These are phyloP conservation scores for Betula pendula DNA, from an alignment of 306 rosid genomes.

Conservation along the genomic window DNA sequence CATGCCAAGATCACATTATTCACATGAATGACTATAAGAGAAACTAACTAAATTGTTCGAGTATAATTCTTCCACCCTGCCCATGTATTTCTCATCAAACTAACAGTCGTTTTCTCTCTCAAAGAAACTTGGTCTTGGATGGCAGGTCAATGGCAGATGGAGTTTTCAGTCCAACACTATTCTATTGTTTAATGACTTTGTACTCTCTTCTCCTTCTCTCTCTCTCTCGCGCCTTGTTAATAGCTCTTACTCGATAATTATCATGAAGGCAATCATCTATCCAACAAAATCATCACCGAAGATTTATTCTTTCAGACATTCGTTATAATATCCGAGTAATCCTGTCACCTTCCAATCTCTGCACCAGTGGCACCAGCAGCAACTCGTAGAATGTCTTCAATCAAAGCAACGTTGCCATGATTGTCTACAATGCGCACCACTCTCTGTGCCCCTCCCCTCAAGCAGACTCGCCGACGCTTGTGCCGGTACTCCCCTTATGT, in stretches of 20 bases:
- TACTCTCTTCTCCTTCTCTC: neutral
- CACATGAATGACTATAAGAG: neutral
- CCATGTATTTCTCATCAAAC: neutral
- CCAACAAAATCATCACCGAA: slow-evolving; percentile 34
- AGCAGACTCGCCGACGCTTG: slow-evolving; percentile 46
- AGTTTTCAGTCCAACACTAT: too few relatives aligned
- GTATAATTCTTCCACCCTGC: neutral
- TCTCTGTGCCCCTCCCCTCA: slow-evolving; percentile 53
- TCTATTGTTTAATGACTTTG: neutral
- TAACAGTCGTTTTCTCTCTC: too few relatives aligned
- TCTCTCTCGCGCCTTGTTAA: neutral
- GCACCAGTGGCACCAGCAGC: slow-evolving; percentile 63
- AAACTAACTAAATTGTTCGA: neutral
- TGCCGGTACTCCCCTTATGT: slow-evolving; percentile 63
- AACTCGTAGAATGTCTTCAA: slow-evolving; percentile 61
- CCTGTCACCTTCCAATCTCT: slow-evolving; percentile 66
- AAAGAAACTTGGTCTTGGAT: neutral
- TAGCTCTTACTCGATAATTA: neutral
- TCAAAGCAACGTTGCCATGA: slow-evolving; percentile 59
- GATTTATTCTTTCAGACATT: slow-evolving; percentile 54
- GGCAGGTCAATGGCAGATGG: neutral
- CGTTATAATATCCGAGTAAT: slow-evolving; percentile 63
- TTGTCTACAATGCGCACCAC: slow-evolving; percentile 52
- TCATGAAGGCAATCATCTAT: slow-evolving; percentile 1
- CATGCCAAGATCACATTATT: neutral